These are phyloP conservation scores for Crepidotus variabilis DNA, from an alignment of 768 basidiomycete genomes.

Conservation along the genomic window DNA sequence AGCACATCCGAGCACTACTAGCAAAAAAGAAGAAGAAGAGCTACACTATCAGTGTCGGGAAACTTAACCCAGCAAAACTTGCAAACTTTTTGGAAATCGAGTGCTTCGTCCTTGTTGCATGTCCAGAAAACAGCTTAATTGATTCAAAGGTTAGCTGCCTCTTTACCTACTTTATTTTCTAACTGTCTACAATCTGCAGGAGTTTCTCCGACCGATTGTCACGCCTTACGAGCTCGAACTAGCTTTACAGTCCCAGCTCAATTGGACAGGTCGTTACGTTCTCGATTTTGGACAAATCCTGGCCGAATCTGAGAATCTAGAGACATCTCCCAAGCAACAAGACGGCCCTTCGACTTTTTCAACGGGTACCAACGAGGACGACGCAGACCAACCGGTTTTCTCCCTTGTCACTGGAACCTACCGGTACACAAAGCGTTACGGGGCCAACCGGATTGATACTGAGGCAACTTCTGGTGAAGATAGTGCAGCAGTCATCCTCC, in stretches of 20 bases:
- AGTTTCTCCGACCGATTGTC: slow-evolving; percentile 86
- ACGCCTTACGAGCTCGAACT: slow-evolving; percentile 90
- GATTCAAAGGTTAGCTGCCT: slow-evolving; percentile 50
- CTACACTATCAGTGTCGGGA: slow-evolving; percentile 94
- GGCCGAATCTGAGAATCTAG: slow-evolving; percentile 18
- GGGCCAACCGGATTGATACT: slow-evolving; percentile 19
- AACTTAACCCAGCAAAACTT: slow-evolving; percentile 90
- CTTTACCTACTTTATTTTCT: neutral
- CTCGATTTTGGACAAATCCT: slow-evolving; percentile 71
- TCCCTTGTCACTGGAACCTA: slow-evolving; percentile 87
- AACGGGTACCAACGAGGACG: slow-evolving; percentile 36
- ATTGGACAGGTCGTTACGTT: slow-evolving; percentile 76
- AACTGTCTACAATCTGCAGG: slow-evolving; percentile 39
- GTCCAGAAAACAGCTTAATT: slow-evolving; percentile 85
- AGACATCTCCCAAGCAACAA: slow-evolving; percentile 13
- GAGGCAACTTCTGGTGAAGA: neutral
- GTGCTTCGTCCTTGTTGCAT: slow-evolving; percentile 93
- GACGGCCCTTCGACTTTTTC: slow-evolving; percentile 20
- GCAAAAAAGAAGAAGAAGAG: slow-evolving; percentile 73
- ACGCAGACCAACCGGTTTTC: slow-evolving; percentile 75
- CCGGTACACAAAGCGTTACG: slow-evolving; percentile 70
- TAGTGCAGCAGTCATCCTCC: slow-evolving; percentile 11
- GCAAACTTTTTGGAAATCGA: slow-evolving; percentile 97
- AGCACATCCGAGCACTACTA: slow-evolving; percentile 72
- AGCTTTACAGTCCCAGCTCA: slow-evolving; percentile 66